A percentile compares a stretch with the other conserved stretches of the same genome.
These are phyloP conservation scores for Aspergillus ochraceoroseus DNA, from an alignment of 2,329 filamentous ascomycete genomes.

Conservation along the genomic window DNA sequence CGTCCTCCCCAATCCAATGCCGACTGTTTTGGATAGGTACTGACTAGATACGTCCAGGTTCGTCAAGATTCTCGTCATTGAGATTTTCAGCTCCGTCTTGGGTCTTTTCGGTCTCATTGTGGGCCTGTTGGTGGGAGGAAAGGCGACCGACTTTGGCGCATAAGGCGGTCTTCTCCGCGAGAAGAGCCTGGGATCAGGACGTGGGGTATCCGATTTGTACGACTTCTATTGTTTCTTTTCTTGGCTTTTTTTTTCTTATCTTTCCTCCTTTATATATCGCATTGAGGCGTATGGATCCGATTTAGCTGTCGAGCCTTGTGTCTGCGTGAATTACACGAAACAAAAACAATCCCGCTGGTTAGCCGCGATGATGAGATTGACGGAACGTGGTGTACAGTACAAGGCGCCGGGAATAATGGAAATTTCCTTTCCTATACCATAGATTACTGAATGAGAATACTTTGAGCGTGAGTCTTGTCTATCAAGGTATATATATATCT, in stretches of 20 bases:
- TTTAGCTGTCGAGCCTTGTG: conserved; percentile 27
- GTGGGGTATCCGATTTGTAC: conserved; percentile 22
- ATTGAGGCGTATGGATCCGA: conserved; percentile 39
- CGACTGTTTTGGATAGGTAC: background rate
- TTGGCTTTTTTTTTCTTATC: conserved; percentile 20
- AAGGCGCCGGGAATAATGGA: conserved; percentile 22
- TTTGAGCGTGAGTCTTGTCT: too few relatives aligned
- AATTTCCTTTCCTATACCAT: conserved; percentile 10
- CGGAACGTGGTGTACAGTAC: conserved; percentile 23
- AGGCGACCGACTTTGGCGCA: conserved; percentile 66
- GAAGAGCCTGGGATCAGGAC: conserved; percentile 17
- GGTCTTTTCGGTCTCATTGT: conserved; percentile 96
- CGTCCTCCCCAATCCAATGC: conserved; percentile 35
- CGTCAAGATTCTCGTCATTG: conserved; percentile 97
- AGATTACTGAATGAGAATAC: conserved; percentile 10
- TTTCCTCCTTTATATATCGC: conserved; percentile 35
- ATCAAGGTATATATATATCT: too few relatives aligned
- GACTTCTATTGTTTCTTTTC: conserved; percentile 22
- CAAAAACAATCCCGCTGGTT: conserved; percentile 24
- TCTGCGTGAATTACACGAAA: conserved; percentile 28
- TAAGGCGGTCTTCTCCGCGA: conserved; percentile 18
- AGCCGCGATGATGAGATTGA: conserved; percentile 15
- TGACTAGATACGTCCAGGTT: conserved; percentile 58
- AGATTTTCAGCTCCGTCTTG: conserved; percentile 97
- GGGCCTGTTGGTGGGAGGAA: conserved; percentile 79